Percentiles rank a stretch among this genome's conserved stretches.
These are phyloP conservation scores for Nakaseomyces uthaithaninus DNA, from an alignment of 1,139 yeast species.

Conservation along the genomic window DNA sequence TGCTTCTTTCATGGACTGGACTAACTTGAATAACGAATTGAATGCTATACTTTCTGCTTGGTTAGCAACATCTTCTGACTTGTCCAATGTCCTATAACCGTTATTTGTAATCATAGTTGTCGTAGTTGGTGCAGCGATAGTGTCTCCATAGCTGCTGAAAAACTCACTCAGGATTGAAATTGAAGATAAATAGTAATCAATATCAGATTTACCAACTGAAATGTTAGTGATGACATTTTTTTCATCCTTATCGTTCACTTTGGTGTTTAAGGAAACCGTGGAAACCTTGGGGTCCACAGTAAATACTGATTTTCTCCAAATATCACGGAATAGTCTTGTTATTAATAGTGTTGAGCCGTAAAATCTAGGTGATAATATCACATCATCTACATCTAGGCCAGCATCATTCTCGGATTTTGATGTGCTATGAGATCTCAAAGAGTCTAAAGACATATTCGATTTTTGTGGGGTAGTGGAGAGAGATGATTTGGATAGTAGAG, in stretches of 20 bases:
- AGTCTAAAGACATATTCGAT: constrained; percentile 9
- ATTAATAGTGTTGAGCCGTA: constrained; percentile 82
- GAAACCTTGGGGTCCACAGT: constrained; percentile 35
- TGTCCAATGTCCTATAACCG: constrained; percentile 15
- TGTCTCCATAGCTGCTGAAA: constrained; percentile 49
- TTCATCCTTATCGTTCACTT: constrained; percentile 14
- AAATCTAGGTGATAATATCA: constrained; percentile 81
- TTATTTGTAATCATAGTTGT: constrained; percentile 21
- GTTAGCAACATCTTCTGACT: constrained; percentile 45
- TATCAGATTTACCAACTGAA: constrained; percentile 43
- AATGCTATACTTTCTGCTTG: constrained; percentile 92
- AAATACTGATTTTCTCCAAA: constrained; percentile 73
- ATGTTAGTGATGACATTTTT: constrained; percentile 24
- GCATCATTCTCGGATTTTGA: constrained; percentile 9
- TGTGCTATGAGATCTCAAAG: constrained; percentile 6
- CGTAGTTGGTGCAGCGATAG: constrained; percentile 38
- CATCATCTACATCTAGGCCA: constrained; percentile 48
- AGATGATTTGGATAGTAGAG: constrained; percentile 23
- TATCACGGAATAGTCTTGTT: constrained; percentile 66
- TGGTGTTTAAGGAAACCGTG: constrained; percentile 7
- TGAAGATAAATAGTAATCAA: constrained; percentile 62
- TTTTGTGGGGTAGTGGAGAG: constrained; percentile 22
- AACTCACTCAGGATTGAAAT: constrained; percentile 46
- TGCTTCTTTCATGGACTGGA: constrained; percentile 80
- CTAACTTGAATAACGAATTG: constrained; percentile 64